phyloP scores from a whole-genome alignment of 257 asterid genomes.

The Striga asiatica region DNA sequence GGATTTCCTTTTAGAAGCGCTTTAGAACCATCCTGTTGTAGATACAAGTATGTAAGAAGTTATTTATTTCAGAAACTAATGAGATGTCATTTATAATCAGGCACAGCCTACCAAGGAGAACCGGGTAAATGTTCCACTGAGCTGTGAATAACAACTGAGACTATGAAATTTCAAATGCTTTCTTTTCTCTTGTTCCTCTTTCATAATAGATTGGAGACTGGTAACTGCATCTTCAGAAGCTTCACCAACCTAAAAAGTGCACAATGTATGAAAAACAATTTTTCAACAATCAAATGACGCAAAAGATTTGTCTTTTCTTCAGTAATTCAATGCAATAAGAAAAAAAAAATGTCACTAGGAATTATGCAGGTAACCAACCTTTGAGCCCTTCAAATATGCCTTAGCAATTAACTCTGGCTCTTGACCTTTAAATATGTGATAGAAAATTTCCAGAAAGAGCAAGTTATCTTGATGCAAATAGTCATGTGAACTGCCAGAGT shows the following conservation, averaged over 20 bases:
- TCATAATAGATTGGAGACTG: conserved; percentile 57
- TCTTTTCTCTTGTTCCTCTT: conserved; percentile 64
- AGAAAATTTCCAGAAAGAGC: conserved; percentile 73
- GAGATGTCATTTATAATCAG: conserved; percentile 7
- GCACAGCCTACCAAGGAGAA: conserved; percentile 48
- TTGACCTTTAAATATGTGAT: conserved; percentile 70
- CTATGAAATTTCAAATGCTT: conserved; percentile 44
- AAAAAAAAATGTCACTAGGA: too few species aligned
- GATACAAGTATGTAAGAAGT: conserved; percentile 5
- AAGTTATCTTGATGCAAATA: conserved; percentile 79
- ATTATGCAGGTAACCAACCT: too few species aligned
- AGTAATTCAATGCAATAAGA: neutral
- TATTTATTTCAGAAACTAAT: conserved; percentile 8
- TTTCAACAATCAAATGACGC: neutral
- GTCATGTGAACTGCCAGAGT: conserved; percentile 60
- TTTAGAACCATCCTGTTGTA: conserved; percentile 88
- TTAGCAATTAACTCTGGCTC: conserved; percentile 77
- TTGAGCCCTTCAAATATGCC: conserved; percentile 38
- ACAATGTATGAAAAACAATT: too few species aligned
- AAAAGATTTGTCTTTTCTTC: neutral
- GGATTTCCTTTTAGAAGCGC: conserved; percentile 81
- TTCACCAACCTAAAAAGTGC: conserved; percentile 82
- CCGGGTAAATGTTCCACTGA: conserved; percentile 81
- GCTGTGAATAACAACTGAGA: conserved; percentile 58
- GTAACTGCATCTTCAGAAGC: conserved; percentile 32